A percentile compares a stretch with the other conserved stretches of the same genome.
phyloP scores from a whole-genome alignment of 2,329 filamentous ascomycete genomes.

The Capronia epimyces region DNA sequence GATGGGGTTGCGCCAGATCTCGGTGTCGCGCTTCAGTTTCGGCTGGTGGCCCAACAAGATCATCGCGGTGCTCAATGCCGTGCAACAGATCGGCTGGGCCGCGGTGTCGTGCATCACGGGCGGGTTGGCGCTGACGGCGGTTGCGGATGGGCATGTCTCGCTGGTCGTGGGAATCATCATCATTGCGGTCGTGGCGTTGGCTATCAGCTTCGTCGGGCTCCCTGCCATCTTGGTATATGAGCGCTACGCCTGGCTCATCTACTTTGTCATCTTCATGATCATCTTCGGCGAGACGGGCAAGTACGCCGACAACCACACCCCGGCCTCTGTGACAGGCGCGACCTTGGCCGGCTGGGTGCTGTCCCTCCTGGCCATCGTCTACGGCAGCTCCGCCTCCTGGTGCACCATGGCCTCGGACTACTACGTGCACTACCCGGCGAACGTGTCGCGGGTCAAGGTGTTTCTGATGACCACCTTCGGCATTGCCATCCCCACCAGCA shows the following conservation, averaged over 20 bases:
- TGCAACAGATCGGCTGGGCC: conserved; percentile 32
- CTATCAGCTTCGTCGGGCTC: conserved; percentile 31
- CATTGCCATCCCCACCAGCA: conserved; percentile 46
- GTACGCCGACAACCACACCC: conserved; percentile 39
- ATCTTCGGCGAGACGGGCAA: conserved; percentile 45
- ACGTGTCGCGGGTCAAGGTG: conserved; percentile 20
- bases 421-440: conserved; percentile 29
- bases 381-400: conserved; percentile 25
- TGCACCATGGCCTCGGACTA: conserved; percentile 29
- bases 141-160: conserved; percentile 33
- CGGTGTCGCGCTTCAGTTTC: conserved; percentile 30
- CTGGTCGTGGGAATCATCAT: conserved; percentile 33
- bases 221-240: conserved; percentile 32
- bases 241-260: conserved; percentile 33
- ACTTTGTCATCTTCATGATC: conserved; percentile 42
- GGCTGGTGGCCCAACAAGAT: conserved; percentile 32
- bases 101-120: conserved; percentile 34
- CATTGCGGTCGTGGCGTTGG: conserved; percentile 30
- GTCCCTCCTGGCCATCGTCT: conserved; percentile 26
- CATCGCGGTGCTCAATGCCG: conserved; percentile 30
- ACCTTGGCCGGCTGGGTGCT: conserved; percentile 32
- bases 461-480: conserved; percentile 47
- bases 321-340: conserved; percentile 34
- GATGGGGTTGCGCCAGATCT: conserved; percentile 32
- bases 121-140: conserved; percentile 33